phyloP scores from a whole-genome alignment of 2,329 filamentous ascomycete species.

The Hortaea werneckii region DNA sequence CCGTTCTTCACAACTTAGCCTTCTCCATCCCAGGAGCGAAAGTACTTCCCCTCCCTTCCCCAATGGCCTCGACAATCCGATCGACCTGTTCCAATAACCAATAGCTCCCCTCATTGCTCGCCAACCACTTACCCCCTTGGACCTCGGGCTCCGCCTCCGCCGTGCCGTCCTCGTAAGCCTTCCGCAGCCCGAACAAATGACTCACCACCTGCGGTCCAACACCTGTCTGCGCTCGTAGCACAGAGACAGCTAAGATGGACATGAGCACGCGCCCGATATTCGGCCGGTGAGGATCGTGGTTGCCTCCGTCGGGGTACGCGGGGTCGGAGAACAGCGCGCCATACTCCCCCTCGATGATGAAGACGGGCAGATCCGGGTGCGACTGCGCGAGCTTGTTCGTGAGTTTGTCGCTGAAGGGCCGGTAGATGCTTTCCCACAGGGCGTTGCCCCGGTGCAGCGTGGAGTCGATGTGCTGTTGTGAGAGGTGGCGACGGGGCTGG shows the following conservation, averaged over 20 bases:
- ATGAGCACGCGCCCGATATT: conserved; percentile 62
- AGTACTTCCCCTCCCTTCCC: conserved; percentile 38
- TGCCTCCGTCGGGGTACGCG: conserved; percentile 27
- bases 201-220: conserved; percentile 74
- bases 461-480: conserved; percentile 35
- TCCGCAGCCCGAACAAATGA: conserved; percentile 71
- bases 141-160: conserved; percentile 44
- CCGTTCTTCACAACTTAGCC: conserved; percentile 27
- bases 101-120: conserved; percentile 52
- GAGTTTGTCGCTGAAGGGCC: conserved; percentile 63
- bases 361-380: conserved; percentile 72
- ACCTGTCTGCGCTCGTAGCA: conserved; percentile 67
- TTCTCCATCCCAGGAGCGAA: conserved; percentile 46
- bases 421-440: conserved; percentile 70
- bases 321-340: conserved; percentile 64
- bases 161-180: conserved; percentile 60
- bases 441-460: conserved; percentile 49
- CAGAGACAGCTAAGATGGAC: conserved; percentile 62
- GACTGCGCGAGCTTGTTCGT: conserved; percentile 59
- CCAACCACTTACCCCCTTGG: conserved; percentile 52
- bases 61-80: conserved; percentile 44
- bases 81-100: conserved; percentile 57
- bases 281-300: conserved; percentile 18
- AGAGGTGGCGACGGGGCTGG: conserved; percentile 28
- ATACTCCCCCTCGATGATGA: conserved; percentile 68